phyloP scores from a whole-genome alignment of 192 early-diverging fungal species.

The Coemansia aciculifera region DNA sequence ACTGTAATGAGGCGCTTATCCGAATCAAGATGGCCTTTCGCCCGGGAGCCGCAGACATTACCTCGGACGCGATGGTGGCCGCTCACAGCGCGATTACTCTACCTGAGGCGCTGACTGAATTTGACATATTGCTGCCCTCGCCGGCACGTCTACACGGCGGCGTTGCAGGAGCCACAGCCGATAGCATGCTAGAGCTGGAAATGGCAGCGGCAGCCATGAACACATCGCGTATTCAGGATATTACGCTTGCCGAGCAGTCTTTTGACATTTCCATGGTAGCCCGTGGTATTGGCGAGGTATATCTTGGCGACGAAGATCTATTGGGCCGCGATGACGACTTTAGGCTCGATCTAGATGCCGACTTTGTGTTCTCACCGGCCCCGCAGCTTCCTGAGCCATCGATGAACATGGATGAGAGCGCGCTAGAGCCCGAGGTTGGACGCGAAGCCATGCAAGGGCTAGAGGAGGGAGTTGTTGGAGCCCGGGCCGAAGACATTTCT shows the following conservation, averaged over 20 bases:
- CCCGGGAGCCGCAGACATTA: conserved; percentile 80
- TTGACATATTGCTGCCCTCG: conserved; percentile 87
- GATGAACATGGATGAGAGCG: conserved; percentile 29
- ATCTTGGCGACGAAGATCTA: conserved; percentile 54
- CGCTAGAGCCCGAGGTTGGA: conserved; percentile 60
- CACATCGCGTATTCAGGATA: conserved; percentile 68
- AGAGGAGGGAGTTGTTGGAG: conserved; percentile 42
- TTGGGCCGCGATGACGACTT: conserved; percentile 61
- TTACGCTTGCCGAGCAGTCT: conserved; percentile 63
- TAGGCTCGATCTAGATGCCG: conserved; percentile 50
- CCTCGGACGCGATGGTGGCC: conserved; percentile 69
- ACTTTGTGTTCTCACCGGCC: conserved; percentile 48
- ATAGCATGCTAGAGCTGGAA: conserved; percentile 22
- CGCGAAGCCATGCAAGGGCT: conserved; percentile 57
- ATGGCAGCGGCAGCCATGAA: conserved; percentile 41
- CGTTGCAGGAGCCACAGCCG: neutral
- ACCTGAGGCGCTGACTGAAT: conserved; percentile 82
- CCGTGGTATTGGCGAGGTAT: conserved; percentile 34
- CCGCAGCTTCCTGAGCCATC: conserved; percentile 25
- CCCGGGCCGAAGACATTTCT: conserved; percentile 34
- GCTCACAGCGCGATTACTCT: conserved; percentile 84
- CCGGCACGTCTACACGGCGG: conserved; percentile 46
- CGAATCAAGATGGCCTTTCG: conserved; percentile 88
- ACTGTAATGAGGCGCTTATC: conserved; percentile 93
- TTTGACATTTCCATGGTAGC: conserved; percentile 56